Evolutionary conservation across 345 rosid genomes (phyloP).

Genomic region (Psidium guajava): DNA sequence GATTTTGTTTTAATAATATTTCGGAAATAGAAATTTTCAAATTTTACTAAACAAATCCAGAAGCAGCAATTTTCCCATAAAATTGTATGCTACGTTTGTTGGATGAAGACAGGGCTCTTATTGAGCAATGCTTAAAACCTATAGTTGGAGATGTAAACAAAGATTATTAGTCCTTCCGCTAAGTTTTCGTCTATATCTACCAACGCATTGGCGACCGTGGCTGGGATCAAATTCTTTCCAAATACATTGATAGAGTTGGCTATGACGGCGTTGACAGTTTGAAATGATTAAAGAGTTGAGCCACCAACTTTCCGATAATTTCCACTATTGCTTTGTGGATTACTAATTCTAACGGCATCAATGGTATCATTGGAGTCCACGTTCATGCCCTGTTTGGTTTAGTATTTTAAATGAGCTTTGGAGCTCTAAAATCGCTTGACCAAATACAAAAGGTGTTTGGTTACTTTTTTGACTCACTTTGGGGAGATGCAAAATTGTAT

Average conservation of each 20-base stretch:
- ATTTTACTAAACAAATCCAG: no score
- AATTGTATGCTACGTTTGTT: no score
- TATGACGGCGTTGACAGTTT: accelerated
- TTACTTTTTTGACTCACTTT: no score
- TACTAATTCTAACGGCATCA: background rate
- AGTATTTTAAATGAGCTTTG: no score
- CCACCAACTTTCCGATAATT: accelerated
- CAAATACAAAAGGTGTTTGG: no score
- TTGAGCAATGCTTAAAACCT: background rate
- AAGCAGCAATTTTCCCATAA: no score
- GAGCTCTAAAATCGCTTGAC: no score
- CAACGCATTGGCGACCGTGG: background rate
- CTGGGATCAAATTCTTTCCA: background rate
- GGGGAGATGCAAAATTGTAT: no score
- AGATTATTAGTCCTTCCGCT: background rate
- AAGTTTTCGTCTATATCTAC: background rate
- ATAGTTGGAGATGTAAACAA: background rate
- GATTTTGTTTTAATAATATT: no score
- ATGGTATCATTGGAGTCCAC: accelerated
- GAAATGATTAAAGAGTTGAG: background rate
- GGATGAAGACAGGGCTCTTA: background rate
- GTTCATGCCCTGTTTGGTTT: background rate
- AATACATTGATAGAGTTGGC: background rate
- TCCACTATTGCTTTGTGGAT: accelerated
- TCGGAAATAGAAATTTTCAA: no score